These are phyloP conservation scores for Fusarium goolgardi DNA, from an alignment of 2,329 filamentous ascomycete genomes.

Conservation along the genomic window DNA sequence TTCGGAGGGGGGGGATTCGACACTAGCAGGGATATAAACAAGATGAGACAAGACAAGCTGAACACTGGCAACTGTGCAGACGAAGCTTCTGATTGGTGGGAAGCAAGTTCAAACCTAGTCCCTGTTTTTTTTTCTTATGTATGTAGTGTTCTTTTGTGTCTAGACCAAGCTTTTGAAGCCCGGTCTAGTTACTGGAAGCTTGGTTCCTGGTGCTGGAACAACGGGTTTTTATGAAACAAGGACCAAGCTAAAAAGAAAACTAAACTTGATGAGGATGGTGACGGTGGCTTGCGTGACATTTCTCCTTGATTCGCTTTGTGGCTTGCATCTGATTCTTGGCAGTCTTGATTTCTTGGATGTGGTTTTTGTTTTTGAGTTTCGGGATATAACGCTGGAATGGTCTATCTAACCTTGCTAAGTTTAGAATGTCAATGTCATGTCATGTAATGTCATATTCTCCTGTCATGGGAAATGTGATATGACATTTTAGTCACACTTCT, in stretches of 20 bases:
- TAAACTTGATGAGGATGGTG: conserved; percentile 25
- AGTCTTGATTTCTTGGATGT: conserved; percentile 12
- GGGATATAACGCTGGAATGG: conserved; percentile 2
- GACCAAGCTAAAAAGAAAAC: conserved; percentile 11
- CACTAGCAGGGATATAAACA: conserved; percentile 33
- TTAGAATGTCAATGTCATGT: neutral
- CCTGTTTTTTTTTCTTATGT: conserved; percentile 9
- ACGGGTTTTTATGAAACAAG: conserved; percentile 8
- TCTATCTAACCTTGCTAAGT: neutral
- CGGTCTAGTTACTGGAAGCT: neutral
- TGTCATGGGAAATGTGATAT: neutral
- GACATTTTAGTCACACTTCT: conserved; percentile 15
- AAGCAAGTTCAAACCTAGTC: conserved; percentile 9
- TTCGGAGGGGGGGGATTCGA: conserved; percentile 10
- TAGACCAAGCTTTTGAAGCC: conserved; percentile 22
- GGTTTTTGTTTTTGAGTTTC: neutral
- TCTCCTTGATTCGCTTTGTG: conserved; percentile 14
- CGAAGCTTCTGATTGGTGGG: conserved; percentile 10
- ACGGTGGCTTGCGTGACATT: conserved; percentile 35
- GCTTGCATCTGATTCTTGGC: conserved; percentile 18
- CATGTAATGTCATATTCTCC: neutral
- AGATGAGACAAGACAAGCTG: conserved; percentile 34
- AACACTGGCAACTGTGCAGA: conserved; percentile 5
- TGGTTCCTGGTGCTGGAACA: conserved; percentile 24
- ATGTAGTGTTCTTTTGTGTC: neutral